Base-by-base conservation (phyloP, 305 asterid species). In the Euphrasia arctica region DNA sequence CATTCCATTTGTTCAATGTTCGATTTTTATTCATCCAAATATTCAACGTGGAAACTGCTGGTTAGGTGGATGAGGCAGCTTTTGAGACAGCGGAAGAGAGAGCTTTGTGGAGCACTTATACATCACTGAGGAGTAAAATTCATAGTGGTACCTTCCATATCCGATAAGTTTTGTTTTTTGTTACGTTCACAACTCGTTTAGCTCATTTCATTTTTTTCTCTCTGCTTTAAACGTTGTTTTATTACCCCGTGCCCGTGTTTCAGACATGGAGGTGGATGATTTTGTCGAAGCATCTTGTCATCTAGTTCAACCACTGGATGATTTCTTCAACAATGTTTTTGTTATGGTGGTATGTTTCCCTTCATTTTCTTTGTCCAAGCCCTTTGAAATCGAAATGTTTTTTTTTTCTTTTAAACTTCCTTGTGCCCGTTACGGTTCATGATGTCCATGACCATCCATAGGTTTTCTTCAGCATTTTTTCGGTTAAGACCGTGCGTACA, bases 241-340 rank as follows among this genome's bases (percentile, higher is more conserved):
- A 18, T 69, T 58, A 51, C 62, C 54, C 58, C 41, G 28, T 60
- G 51, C 63, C 64, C 51, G 51, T 65, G 32, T 43, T 67, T 13
- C 82, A 89, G 98, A 78, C 66, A 89, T 89, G 90, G 97, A 87
- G 77, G 94, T 92, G 67, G 94, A 92, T 81, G 94, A 80, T 70
- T 92, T 92, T 77, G 83, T 87, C 11, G 87, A 87, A 76, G 82
- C 80, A 66, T 92, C 98, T 59, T 48, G 71, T 59, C 58, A 49
- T 71, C 85, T 92, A 6, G 49, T 92, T 59, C 87, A 84, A 65
- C 97, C 98, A 36, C 80, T 92, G 48, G 97, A 90, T 31, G 87
- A 90, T 72, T 90, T 92, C 79, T 90, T 92, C 81, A 84, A 84
- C 73, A 45, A 83, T 54, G 98, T 92, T 27, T 92, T 90, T 58